phyloP scores from a whole-genome alignment of 805 yeast genomes.

The Lachancea dasiensis region DNA sequence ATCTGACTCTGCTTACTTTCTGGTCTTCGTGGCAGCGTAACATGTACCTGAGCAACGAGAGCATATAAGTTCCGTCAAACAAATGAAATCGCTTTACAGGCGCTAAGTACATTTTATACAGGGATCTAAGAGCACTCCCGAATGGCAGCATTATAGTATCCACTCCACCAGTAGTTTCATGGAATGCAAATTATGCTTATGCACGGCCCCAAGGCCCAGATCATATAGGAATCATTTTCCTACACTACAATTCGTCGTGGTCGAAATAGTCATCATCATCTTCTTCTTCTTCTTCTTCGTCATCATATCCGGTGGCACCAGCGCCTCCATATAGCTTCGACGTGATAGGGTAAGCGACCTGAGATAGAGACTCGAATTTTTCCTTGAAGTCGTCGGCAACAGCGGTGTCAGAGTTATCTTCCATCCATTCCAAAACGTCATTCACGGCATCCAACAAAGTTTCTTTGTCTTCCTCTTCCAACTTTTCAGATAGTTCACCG shows the following conservation, averaged over 20 bases:
- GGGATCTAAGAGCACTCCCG: background rate
- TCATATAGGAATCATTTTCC: background rate
- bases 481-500: conserved; percentile 63
- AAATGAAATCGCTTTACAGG: background rate
- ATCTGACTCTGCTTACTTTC: conserved; percentile 28
- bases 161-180: background rate
- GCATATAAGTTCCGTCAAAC: background rate
- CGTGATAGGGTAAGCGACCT: conserved; percentile 87
- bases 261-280: conserved; percentile 52
- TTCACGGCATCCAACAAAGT: conserved; percentile 78
- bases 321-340: conserved; percentile 71
- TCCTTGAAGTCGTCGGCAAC: conserved; percentile 90
- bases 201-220: conserved; percentile 2
- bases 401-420: conserved; percentile 80
- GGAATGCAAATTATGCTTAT: conserved; percentile 6
- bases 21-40: conserved; percentile 19
- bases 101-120: background rate
- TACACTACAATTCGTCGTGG: conserved; percentile 67
- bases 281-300: conserved; percentile 51
- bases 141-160: background rate
- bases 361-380: conserved; percentile 75
- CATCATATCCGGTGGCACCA: conserved; percentile 41
- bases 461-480: conserved; percentile 89
- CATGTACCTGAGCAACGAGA: too few relatives aligned
- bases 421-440: conserved; percentile 84